Evolutionary conservation across 441 rosid species (phyloP), one percentile per base, ranked within the genome.

Genomic region (Erysimum pusillum): DNA sequence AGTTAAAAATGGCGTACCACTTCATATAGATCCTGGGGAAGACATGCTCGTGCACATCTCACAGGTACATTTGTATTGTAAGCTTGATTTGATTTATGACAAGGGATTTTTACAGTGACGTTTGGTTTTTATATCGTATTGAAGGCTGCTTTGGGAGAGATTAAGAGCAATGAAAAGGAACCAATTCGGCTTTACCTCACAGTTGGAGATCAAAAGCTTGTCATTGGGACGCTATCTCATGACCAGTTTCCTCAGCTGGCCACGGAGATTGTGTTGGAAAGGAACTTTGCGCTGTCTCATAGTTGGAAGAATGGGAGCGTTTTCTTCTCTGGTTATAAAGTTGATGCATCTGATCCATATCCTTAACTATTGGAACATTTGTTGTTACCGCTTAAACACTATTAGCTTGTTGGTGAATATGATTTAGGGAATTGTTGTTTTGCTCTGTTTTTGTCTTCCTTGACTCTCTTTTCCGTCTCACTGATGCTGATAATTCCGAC

Each of bases 91-190:
- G 36, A 3, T 38, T 34, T 58, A 0, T n/a, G 18, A 9, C 7
- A 17, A 36, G 7, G 46, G 5, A 69, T 39, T 49, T 49, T 56
- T 64, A 13, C 28, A 11, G 25, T 17, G 62, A 41, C 6, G 38
- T 59, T 52, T 63, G 17, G 14, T 48, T 60, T 60, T 28, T 28
- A 22, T 18, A 5, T 20, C 46, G 14, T 53, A 20, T 42, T 74
- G 71, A 80, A 94, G 98, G 89, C 74, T 75, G 83, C 87, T 10
- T 84, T 94, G 3, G 97, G 91, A 4, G 91, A 92, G 87, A 74
- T 63, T 18, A 87, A 82, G 80, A 85, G 79, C 51, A 83, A 75
- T 68, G 87, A 74, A 58, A 85, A 66, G 8, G 90, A 80, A 28
- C 54, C 84, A 12, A 83, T 86, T 25, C 52, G 12, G 41, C 22